phyloP scores from a whole-genome alignment of 306 rosid species.

The Cicer chorassanicum region DNA sequence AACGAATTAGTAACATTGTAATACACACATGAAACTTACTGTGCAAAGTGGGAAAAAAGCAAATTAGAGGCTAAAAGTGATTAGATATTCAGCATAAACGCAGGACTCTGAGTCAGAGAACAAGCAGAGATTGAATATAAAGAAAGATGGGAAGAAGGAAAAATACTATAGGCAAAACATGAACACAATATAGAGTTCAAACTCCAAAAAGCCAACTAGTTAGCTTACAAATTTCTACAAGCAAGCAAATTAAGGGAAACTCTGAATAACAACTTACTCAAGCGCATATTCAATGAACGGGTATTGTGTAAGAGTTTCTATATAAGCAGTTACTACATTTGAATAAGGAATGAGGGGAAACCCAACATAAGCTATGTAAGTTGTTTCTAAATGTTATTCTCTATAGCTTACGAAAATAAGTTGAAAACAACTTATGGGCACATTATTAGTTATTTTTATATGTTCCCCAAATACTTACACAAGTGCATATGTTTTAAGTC shows the following conservation, averaged over 20 bases:
- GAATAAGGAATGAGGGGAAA: background rate
- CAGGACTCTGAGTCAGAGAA: background rate
- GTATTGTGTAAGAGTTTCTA: background rate
- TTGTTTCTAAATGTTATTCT: background rate
- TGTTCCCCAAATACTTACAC: background rate
- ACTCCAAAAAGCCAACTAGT: conserved; percentile 1
- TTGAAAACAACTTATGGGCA: background rate
- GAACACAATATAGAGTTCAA: background rate
- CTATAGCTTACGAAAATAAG: background rate
- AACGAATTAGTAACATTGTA: conserved; percentile 28
- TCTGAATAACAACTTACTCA: background rate
- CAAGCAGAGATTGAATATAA: conserved; percentile 1
- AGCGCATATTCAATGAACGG: background rate
- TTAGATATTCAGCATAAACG: background rate
- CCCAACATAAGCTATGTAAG: background rate
- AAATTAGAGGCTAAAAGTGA: background rate
- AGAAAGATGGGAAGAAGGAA: background rate
- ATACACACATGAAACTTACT: background rate
- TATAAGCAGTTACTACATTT: background rate
- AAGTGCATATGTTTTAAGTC: background rate
- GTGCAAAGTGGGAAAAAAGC: background rate
- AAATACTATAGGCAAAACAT: background rate
- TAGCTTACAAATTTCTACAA: conserved; percentile 8
- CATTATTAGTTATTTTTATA: background rate
- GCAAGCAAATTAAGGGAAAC: conserved; percentile 3